phyloP scores from a whole-genome alignment of 164 flowering plant species.

The Cinnamomum chago region DNA sequence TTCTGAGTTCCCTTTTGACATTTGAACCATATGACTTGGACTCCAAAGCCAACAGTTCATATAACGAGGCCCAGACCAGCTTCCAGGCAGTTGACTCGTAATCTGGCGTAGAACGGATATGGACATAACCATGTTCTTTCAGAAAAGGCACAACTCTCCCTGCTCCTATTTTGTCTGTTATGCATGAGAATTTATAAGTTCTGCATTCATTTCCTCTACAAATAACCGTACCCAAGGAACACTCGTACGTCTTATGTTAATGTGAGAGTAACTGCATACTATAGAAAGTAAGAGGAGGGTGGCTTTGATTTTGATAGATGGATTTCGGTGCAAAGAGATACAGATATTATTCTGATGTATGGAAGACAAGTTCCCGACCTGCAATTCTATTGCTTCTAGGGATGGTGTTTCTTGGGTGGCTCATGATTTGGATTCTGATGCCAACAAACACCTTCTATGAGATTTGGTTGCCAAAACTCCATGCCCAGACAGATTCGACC shows the following conservation, averaged over 20 bases:
- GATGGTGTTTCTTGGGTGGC: slow-evolving; percentile 38
- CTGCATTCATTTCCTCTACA: background rate
- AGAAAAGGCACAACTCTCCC: too few relatives aligned
- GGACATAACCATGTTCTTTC: too few relatives aligned
- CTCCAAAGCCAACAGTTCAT: too few relatives aligned
- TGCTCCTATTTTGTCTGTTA: too few relatives aligned
- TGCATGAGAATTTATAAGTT: too few relatives aligned
- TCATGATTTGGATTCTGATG: slow-evolving; percentile 52
- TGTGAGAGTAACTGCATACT: background rate
- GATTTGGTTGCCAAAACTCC: slow-evolving; percentile 38
- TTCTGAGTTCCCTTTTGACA: too few relatives aligned
- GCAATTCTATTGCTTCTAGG: slow-evolving; percentile 15
- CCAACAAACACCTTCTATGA: slow-evolving; percentile 43
- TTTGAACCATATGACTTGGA: too few relatives aligned
- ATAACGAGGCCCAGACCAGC: too few relatives aligned
- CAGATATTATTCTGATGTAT: background rate
- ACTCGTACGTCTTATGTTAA: background rate
- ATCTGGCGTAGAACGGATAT: too few relatives aligned
- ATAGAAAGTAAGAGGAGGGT: background rate
- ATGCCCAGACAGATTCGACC: slow-evolving; percentile 30
- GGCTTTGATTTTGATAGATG: background rate
- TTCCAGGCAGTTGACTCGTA: too few relatives aligned
- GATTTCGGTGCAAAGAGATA: background rate
- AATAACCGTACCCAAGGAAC: background rate
- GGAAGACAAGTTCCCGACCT: slow-evolving; percentile 10